Base-by-base conservation (phyloP, 805 yeast species). In the Candida pini region DNA sequence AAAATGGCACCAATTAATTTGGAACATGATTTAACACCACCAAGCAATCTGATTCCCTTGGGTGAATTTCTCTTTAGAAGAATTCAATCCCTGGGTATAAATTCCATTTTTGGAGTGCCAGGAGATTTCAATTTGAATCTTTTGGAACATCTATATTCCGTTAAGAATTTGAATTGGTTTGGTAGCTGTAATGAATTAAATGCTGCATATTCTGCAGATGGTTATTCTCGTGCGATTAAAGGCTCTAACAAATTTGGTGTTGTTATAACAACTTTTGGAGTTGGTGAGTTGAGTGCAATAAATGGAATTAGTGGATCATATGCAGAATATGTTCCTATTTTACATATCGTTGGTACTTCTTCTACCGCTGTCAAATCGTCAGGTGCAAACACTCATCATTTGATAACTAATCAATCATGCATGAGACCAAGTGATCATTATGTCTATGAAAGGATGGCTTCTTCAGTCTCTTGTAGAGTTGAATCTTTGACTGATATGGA, bases 171-270 rank as follows among this genome's bases (percentile, higher is more conserved):
- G 46, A 61, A 74, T 34, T 87, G 94, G 85, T 67, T 84, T 31
- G 95, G 95, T 17, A 76, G 78, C 40, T 85, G 95, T 63, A 88
- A 88, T 53, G 97, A 88, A 62, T 68, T 88, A 44, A 89, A 88
- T 53, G 81, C 92, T 4, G 92, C 94, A 7, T 88, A 89, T 54
- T 78, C 92, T 5, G 89, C 90, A 6, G 96, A 89, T 56, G 97
- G 96, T 5, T 89, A 85, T 51, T 76, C 92, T 14, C 71, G 90
- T 41, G 64, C 66, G 28, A 68, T 78, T 19, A 65, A 69, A 31
- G 37, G 39, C 10, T 13, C 20, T 15, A 27, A 39, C 19, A 70
- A 74, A n/a, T 71, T 83, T 6, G 85, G 87, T 34, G 87, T 78
- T 15, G 56, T 71, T 34, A 53, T 73, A 24, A 78, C 89, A 34